These are phyloP conservation scores for Acer negundo DNA, from an alignment of 345 rosid species.

Conservation along the genomic window DNA sequence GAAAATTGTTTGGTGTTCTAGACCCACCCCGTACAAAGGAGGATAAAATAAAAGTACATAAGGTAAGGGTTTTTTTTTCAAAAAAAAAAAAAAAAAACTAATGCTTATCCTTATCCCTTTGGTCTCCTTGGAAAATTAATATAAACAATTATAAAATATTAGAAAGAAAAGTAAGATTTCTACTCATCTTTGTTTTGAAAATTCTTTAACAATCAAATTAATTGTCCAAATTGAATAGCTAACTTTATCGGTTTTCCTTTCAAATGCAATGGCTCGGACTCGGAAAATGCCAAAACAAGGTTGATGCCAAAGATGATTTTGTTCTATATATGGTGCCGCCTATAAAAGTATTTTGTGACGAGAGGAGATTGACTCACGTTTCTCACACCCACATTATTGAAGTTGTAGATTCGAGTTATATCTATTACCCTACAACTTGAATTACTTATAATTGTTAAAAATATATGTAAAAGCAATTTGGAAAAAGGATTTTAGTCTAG, in stretches of 20 bases:
- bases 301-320: background rate
- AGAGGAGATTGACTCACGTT: too few relatives aligned
- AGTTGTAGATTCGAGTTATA: too few relatives aligned
- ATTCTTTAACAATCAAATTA: background rate
- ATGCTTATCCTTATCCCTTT: background rate
- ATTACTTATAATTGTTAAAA: too few relatives aligned
- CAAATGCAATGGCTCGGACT: background rate
- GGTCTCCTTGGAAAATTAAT: background rate
- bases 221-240: background rate
- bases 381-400: background rate
- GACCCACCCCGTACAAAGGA: background rate
- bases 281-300: conserved; percentile 1
- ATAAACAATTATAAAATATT: background rate
- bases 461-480: too few relatives aligned
- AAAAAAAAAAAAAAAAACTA: background rate
- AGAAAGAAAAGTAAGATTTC: background rate
- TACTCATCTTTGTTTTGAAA: background rate
- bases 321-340: background rate
- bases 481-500: too few relatives aligned
- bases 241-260: background rate
- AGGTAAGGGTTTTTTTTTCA: too few relatives aligned
- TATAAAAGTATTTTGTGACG: too few relatives aligned
- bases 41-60: background rate
- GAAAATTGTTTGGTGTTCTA: background rate
- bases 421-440: accelerated